These are phyloP conservation scores for Letharia columbiana DNA, from an alignment of 495 filamentous ascomycete genomes.

Conservation along the genomic window DNA sequence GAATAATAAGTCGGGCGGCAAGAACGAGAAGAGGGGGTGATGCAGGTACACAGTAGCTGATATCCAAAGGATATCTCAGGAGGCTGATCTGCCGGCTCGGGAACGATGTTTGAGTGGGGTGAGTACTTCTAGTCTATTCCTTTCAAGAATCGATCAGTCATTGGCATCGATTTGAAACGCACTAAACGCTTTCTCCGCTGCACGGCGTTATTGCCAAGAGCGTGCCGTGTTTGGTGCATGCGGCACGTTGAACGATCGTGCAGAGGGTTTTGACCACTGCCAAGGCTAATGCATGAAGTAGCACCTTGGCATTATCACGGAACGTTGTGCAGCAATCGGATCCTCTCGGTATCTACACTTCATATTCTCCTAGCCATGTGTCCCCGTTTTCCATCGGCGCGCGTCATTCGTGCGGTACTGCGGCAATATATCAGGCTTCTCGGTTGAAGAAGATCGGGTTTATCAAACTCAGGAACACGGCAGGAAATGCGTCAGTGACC, in stretches of 20 bases:
- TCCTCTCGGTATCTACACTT: neutral
- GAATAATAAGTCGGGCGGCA: neutral
- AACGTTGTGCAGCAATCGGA: neutral
- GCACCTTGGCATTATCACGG: neutral
- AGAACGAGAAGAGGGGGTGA: neutral
- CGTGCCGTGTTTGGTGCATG: neutral
- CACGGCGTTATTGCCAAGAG: neutral
- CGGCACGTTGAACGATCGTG: neutral
- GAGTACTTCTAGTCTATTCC: neutral
- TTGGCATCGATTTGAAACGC: neutral
- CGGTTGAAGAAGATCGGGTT: neutral
- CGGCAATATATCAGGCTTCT: neutral
- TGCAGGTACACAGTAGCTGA: neutral
- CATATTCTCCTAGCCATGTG: neutral
- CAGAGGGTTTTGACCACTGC: neutral
- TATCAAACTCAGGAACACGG: neutral
- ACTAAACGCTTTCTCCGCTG: neutral
- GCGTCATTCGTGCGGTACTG: neutral
- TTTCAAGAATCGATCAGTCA: neutral
- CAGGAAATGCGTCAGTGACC: neutral
- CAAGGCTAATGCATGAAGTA: neutral
- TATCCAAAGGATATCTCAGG: neutral
- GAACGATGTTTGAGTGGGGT: neutral
- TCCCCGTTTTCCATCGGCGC: neutral
- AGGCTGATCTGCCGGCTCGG: neutral